Evolutionary conservation across 805 yeast species (phyloP), one percentile per base, ranked within the genome.

Genomic region (Candida nanaspora): DNA sequence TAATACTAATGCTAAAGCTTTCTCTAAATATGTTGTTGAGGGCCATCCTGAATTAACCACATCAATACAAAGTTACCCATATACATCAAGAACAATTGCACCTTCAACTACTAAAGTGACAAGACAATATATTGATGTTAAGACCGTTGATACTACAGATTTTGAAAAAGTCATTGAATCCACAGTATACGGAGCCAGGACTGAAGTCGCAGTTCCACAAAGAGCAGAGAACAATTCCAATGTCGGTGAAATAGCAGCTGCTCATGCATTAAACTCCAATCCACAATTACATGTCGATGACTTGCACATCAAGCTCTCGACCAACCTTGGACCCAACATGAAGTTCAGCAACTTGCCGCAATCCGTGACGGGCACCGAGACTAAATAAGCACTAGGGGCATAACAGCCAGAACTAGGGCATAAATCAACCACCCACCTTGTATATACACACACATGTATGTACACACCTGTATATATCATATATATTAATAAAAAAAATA

Each of bases 161-260:
- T 26, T 26, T 7, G 6, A 19, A 13, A 11, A 35, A 5, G n/a
- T 10, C 3, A 26, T 35, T n/a, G 25, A 27, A 14, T 7, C n/a
- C 13, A 20, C 18, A 4, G 25, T 35, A 3, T 14, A 35, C 5
- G 38, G 38, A 26, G 18, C 7, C 10, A 26, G 38, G 18, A 18
- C 14, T 16, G 38, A 35, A 35, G 16, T 34, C 18, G 30, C 25
- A 16, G 15, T 25, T 4, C 28, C 22, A 25, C 26, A 35, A n/a
- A 20, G 28, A 35, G 19, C 18, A 22, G 21, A 15, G 13, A 47
- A 49, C 18, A 53, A 51, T 27, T 35, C 45, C 26, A 46, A 48
- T 28, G 44, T 59, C 28, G 56, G 56, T 40, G 61, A 62, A 6
- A 55, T 54, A 30, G 63, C 50, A 15, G 60, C 59, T 32, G 53